Evolutionary conservation across 805 yeast genomes (phyloP).

Genomic region (Zygosaccharomyces siamensis): DNA sequence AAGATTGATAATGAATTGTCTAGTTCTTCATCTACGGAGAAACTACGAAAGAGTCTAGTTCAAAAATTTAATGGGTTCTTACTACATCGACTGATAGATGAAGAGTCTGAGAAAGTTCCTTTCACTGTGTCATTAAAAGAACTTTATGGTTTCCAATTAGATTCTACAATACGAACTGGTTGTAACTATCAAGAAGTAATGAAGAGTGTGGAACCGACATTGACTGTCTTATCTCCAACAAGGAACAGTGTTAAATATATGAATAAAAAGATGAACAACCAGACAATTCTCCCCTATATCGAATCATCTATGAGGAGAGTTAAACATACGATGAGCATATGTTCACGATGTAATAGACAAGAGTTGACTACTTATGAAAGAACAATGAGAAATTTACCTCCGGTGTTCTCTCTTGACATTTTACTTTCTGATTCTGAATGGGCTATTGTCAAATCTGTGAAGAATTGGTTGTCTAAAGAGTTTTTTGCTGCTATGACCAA

Average conservation of each 20-base stretch:
- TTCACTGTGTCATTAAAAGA: slow-evolving; percentile 27
- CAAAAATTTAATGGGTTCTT: slow-evolving; percentile 31
- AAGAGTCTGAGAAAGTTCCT: slow-evolving; percentile 25
- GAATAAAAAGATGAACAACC: slow-evolving; percentile 33
- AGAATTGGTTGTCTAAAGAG: slow-evolving; percentile 58
- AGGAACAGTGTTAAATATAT: slow-evolving; percentile 26
- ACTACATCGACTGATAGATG: slow-evolving; percentile 23
- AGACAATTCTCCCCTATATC: slow-evolving; percentile 50
- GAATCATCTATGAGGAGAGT: slow-evolving; percentile 56
- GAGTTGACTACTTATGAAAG: slow-evolving; percentile 54
- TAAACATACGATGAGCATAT: slow-evolving; percentile 47
- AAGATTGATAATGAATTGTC: slow-evolving; percentile 18
- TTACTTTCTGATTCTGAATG: slow-evolving; percentile 52
- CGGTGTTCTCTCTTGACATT: slow-evolving; percentile 58
- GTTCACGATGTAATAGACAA: slow-evolving; percentile 47
- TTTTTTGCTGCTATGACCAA: slow-evolving; percentile 46
- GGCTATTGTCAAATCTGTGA: slow-evolving; percentile 44
- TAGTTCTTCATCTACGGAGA: slow-evolving; percentile 4
- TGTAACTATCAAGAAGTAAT: slow-evolving; percentile 25
- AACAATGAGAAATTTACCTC: slow-evolving; percentile 54
- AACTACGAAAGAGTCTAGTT: slow-evolving; percentile 15
- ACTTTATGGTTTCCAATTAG: slow-evolving; percentile 31
- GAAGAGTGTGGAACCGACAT: slow-evolving; percentile 21
- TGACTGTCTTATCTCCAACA: slow-evolving; percentile 28
- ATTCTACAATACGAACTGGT: slow-evolving; percentile 21